Evolutionary conservation across 169 alveolate species (phyloP).

Genomic region (Eimeria brunetti): DNA sequence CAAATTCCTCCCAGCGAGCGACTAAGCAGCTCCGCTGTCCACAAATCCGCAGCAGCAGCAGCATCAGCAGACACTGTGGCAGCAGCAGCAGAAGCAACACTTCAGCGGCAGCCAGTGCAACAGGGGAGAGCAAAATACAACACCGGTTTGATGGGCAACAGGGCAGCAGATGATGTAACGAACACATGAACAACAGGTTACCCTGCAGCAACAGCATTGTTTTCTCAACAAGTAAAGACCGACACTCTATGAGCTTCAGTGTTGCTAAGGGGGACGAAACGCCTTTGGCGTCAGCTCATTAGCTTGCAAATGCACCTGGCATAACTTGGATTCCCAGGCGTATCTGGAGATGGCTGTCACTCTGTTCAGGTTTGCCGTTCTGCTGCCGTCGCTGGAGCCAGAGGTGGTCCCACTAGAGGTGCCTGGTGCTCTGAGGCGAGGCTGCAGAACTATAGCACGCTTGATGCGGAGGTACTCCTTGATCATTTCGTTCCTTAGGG

Average conservation of each 20-base stretch:
- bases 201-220: neutral
- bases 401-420: neutral
- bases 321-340: constrained; percentile 49
- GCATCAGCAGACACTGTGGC: neutral
- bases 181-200: neutral
- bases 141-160: neutral
- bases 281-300: neutral
- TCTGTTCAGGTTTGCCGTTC: neutral
- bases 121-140: neutral
- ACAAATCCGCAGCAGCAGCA: neutral
- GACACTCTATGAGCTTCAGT: too few relatives aligned
- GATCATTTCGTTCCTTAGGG: constrained; percentile 36
- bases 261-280: neutral
- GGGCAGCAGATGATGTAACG: neutral
- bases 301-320: constrained; percentile 33
- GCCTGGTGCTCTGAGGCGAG: neutral
- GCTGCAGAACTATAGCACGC: constrained; percentile 61
- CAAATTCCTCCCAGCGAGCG: constrained; percentile 52
- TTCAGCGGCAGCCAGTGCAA: neutral
- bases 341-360: constrained; percentile 30
- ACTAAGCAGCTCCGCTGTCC: constrained; percentile 36
- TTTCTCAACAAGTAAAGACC: neutral
- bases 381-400: neutral
- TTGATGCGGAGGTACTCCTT: constrained; percentile 58
- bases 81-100: neutral